Evolutionary conservation across 495 filamentous ascomycete genomes (phyloP).

Genomic region (Thermochaetoides thermophila): DNA sequence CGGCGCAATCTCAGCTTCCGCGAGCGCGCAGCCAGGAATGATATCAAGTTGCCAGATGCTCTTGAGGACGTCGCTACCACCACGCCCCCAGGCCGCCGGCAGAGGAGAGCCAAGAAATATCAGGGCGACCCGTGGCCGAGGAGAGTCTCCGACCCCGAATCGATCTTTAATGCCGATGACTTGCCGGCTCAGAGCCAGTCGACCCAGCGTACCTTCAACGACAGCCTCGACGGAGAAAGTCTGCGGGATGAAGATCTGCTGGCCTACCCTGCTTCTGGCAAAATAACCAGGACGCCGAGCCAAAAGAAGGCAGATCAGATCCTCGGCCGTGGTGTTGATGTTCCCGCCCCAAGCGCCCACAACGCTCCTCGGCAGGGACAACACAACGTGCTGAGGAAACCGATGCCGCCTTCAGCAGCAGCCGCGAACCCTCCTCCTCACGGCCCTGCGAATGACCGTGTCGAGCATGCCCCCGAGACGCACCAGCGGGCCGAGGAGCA

Average conservation of each 20-base stretch:
- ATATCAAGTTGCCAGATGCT: constrained; percentile 17
- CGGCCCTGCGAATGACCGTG: constrained; percentile 24
- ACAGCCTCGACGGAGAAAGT: constrained; percentile 2
- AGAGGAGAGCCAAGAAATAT: too few species aligned
- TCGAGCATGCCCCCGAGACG: constrained; percentile 30
- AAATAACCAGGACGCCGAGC: constrained; percentile 11
- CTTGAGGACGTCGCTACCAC: too few species aligned
- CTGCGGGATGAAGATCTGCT: constrained; percentile 6
- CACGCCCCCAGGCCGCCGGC: too few species aligned
- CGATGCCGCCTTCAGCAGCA: not conserved
- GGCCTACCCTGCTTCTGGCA: constrained; percentile 5
- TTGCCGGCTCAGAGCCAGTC: not conserved
- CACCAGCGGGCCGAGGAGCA: too few species aligned
- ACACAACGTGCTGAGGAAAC: too few species aligned
- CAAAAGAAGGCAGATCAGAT: constrained; percentile 18
- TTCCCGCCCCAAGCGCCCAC: too few species aligned
- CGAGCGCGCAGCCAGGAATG: constrained; percentile 29
- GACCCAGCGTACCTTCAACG: not conserved
- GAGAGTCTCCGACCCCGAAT: constrained; percentile 20
- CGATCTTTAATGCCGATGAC: constrained; percentile 2
- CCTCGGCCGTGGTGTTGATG: constrained; percentile 12
- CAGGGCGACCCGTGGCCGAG: constrained; percentile 23
- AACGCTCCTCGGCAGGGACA: not conserved
- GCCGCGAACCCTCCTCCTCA: not conserved
- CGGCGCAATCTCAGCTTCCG: constrained; percentile 36